Evolutionary conservation across 768 basidiomycete species (phyloP), one percentile per base, ranked within the genome.

Genomic region (Calocera viscosa): DNA sequence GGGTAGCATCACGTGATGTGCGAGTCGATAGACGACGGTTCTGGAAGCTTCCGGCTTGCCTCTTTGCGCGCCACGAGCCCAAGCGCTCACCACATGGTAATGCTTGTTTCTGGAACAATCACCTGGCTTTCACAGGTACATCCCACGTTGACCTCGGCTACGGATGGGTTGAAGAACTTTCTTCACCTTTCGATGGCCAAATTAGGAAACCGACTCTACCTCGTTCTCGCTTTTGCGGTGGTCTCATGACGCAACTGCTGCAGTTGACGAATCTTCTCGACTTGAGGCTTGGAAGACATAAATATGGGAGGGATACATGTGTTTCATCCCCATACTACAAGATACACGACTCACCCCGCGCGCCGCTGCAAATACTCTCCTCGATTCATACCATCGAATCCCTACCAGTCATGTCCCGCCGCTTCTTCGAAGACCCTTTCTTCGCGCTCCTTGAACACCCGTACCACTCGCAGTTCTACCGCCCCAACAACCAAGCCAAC

Each of bases 391-490:
- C 5, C 35, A 38, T 5, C 35, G 14, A 14, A 38, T 47, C 53
- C 26, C 22, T 8, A 10, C 22, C 53, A 16, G 30, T 2, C 26
- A 60, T 60, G 53, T 60, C 53, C 30, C 53, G 43, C 5, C 43
- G 53, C 53, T 60, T 60, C 19, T 60, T 60, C 53, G 53, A 60
- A 28, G 53, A 60, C 30, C 53, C 53, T 10, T 32, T 60, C 10
- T 60, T 60, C 19, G 30, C 30, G 2, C 53, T 60, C 30, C 11
- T 60, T 32, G 53, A 60, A 26, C 24, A 60, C 30, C 53, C 53
- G 2, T 60, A 60, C 53, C 53, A 60, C 53, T 60, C 53, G 2
- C 53, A 60, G 10, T 60, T 28, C 53, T 60, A 60, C 26, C 53
- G 30, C 26, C 53, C 53, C 14, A 60, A 60, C 26, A 60, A 60